These are phyloP conservation scores for Eucalyptus globulus DNA, from an alignment of 345 rosid genomes.

Conservation along the genomic window DNA sequence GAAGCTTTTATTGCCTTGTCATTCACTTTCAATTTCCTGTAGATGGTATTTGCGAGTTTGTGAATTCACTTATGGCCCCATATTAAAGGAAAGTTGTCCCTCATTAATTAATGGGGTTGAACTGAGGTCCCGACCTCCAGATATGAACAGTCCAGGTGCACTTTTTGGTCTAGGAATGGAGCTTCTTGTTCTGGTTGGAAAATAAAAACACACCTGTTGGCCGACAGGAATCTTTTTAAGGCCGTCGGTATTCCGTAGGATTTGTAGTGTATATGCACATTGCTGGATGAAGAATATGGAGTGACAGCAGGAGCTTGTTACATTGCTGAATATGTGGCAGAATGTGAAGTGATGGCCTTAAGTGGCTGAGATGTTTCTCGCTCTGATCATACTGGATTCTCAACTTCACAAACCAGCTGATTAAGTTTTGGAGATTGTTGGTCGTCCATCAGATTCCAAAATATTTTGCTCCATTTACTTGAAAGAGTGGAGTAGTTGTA, in stretches of 20 bases:
- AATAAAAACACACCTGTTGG: background rate
- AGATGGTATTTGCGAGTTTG: too few relatives aligned
- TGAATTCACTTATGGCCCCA: too few relatives aligned
- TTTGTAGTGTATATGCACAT: background rate
- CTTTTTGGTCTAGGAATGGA: background rate
- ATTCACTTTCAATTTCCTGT: too few relatives aligned
- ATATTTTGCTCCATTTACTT: background rate
- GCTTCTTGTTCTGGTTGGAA: background rate
- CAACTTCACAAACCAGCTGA: background rate
- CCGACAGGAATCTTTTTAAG: too few relatives aligned
- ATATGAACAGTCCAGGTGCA: background rate
- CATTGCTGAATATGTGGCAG: background rate
- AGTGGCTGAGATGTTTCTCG: background rate
- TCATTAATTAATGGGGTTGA: background rate
- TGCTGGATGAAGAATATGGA: background rate
- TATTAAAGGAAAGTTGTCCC: too few relatives aligned
- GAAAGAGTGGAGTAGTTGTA: background rate
- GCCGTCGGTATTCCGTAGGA: too few relatives aligned
- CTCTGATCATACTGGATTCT: background rate
- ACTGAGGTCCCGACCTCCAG: background rate
- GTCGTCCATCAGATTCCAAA: background rate
- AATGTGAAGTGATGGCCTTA: background rate
- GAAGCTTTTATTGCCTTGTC: too few relatives aligned
- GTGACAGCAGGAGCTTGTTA: background rate
- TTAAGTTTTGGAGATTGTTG: background rate